A percentile compares a stretch with the other conserved stretches of the same genome.
Conservation (phyloP, 768 basidiomycete species). For the Lepiota venenata region DNA sequence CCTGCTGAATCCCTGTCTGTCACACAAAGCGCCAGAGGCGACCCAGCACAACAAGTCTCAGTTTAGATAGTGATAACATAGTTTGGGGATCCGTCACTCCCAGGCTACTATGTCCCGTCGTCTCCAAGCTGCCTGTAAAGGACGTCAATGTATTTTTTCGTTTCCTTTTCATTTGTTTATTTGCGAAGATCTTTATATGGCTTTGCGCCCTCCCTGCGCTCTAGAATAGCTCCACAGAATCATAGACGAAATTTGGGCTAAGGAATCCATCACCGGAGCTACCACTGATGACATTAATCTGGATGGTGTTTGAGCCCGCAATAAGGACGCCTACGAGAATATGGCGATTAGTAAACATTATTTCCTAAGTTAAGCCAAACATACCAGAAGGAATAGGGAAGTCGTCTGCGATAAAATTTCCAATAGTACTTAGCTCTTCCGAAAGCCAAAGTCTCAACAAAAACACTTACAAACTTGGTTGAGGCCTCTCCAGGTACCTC, state of each 20-base stretch:
- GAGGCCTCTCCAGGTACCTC: conserved; percentile 48
- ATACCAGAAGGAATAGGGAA: conserved; percentile 39
- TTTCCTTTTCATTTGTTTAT: neutral
- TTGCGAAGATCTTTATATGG: neutral
- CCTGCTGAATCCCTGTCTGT: conserved; percentile 25
- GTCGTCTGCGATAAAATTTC: conserved; percentile 24
- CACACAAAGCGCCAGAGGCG: conserved; percentile 15
- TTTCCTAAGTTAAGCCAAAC: neutral
- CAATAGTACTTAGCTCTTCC: neutral
- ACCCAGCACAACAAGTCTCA: conserved; percentile 10
- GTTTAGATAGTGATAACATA: neutral
- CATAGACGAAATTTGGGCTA: conserved; percentile 43
- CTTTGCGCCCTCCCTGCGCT: neutral
- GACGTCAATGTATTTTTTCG: conserved; percentile 1
- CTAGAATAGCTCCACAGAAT: conserved; percentile 38
- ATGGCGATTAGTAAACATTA: neutral
- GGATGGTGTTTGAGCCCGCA: conserved; percentile 39
- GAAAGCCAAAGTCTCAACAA: neutral
- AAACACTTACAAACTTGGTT: conserved; percentile 38
- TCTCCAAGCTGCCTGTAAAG: neutral
- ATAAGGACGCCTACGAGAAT: conserved; percentile 26
- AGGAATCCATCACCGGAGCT: conserved; percentile 41
- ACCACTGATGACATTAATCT: conserved; percentile 41
- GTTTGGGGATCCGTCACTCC: too few species aligned
- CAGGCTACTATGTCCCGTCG: neutral